A percentile compares a stretch with the other conserved stretches of the same genome.
These are phyloP conservation scores for Gnomoniopsis smithogilvyi DNA, from an alignment of 2,329 filamentous ascomycete species.

Conservation along the genomic window DNA sequence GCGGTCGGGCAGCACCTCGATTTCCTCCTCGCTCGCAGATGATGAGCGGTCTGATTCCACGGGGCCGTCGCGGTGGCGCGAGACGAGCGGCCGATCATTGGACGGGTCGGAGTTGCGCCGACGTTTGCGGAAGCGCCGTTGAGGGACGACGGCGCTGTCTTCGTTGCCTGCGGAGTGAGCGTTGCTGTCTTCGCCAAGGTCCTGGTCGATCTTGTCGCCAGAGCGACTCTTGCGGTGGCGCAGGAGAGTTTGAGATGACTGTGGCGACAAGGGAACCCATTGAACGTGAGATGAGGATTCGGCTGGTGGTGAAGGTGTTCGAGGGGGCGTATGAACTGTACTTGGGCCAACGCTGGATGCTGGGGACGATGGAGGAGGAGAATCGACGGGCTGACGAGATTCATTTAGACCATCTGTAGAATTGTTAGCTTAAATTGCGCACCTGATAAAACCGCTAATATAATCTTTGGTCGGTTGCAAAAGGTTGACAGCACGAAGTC, in stretches of 20 bases:
- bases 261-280: slow-evolving; percentile 48
- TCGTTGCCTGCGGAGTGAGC: background rate
- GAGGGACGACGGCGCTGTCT: slow-evolving; percentile 2
- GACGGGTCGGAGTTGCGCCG: slow-evolving; percentile 33
- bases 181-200: background rate
- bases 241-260: slow-evolving; percentile 43
- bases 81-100: slow-evolving; percentile 27
- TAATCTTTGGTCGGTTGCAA: background rate
- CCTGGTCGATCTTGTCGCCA: background rate
- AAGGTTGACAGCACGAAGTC: too few species aligned
- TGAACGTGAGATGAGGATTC: slow-evolving; percentile 15
- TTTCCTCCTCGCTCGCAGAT: slow-evolving; percentile 30
- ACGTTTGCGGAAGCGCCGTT: slow-evolving; percentile 12
- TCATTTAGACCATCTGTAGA: slow-evolving; percentile 18
- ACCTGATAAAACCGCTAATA: background rate
- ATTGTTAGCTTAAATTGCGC: slow-evolving; percentile 3
- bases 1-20: slow-evolving; percentile 44
- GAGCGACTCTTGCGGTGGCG: slow-evolving; percentile 30
- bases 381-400: slow-evolving; percentile 2
- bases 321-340: slow-evolving; percentile 19
- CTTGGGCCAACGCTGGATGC: background rate
- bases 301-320: slow-evolving; percentile 36
- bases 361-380: background rate
- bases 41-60: slow-evolving; percentile 26
- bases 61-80: slow-evolving; percentile 21